A percentile compares a stretch with the other conserved stretches of the same genome.
Evolutionary conservation across 1,284 basidiomycete genomes (phyloP).

Genomic region (Ganoderma resinaceum): DNA sequence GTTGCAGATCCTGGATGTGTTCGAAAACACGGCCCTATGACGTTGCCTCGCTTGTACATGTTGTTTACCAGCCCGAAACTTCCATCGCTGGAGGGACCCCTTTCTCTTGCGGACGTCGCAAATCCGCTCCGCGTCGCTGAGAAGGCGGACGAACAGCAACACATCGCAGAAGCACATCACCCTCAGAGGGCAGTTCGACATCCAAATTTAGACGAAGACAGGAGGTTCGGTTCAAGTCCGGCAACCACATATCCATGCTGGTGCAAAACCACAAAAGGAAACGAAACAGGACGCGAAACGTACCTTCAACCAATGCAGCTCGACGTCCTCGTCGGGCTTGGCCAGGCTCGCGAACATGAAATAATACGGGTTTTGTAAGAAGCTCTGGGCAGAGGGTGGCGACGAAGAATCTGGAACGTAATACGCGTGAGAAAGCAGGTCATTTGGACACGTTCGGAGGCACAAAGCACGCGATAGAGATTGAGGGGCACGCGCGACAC

Average conservation of each 20-base stretch:
- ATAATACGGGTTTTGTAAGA: constrained; percentile 90
- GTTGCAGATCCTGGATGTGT: constrained; percentile 1
- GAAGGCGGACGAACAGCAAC: neutral
- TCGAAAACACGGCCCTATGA: neutral
- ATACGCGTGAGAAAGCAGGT: constrained; percentile 12
- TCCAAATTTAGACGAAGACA: neutral
- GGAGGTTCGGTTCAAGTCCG: neutral
- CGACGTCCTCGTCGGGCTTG: constrained; percentile 89
- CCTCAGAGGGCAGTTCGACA: neutral
- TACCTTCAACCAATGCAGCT: constrained; percentile 90
- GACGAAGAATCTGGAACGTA: constrained; percentile 25
- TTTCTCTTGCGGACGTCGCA: neutral
- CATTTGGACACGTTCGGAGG: neutral
- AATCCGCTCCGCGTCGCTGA: neutral
- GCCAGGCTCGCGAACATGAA: constrained; percentile 94
- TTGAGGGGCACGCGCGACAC: constrained; percentile 22
- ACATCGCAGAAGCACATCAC: too few species aligned
- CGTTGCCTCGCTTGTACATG: neutral
- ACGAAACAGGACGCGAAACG: constrained; percentile 24
- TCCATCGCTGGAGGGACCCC: neutral
- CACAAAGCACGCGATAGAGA: neutral
- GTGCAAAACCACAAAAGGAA: neutral
- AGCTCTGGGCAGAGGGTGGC: constrained; percentile 50
- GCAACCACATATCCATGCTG: neutral
- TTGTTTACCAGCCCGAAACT: neutral